Base-by-base conservation (phyloP, 208 protist genomes). In the Trypanosoma cruzi region DNA sequence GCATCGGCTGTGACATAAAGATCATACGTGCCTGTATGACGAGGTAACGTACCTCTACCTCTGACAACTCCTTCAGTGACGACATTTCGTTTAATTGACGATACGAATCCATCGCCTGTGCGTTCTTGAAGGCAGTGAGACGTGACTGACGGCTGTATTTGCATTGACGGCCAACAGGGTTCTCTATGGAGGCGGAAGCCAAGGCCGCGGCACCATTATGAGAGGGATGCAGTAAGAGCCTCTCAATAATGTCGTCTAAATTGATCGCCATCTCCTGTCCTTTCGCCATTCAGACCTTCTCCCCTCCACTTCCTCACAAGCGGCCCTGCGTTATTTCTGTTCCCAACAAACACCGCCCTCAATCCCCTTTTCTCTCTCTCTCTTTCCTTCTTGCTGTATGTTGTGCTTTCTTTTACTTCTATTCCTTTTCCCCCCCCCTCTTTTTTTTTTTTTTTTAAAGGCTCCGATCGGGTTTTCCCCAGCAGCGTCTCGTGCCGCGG, bases 1-100 rank as follows among this genome's bases (percentile, higher is more conserved):
- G 71, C 81, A 87, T 88, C 37, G 88, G 88, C 79, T 97, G 92
- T 32, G 82, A 90, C 85, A 97, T 94, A 73, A 98, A 96, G 20
- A 97, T 37, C 72, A 88, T 79, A 14, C 89, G 85, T 20, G 79
- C 78, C 62, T 84, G 77, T 71, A 95, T 75, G n/a, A 96, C 82
- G 13, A 96, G 81, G 54, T 82, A 78, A 22, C 79, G 53, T 13
- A 96, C 80, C 73, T 97, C 93, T 18, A 71, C 77, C 75, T 95
- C 85, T 24, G 77, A 88, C 34, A 97, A 32, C 44, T 85, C 73
- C 46, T 49, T 56, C 29, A 52, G 18, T 0, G n/a, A 8, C 0
- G 20, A 34, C 5, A 8, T 22, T 10, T 7, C 48, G 50, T 13
- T n/a, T 7, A 31, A 2, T 5, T 24, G 1, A 18, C 16, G 42